Conservation (phyloP, 768 basidiomycete species). For the Lactarius akahatsu region DNA sequence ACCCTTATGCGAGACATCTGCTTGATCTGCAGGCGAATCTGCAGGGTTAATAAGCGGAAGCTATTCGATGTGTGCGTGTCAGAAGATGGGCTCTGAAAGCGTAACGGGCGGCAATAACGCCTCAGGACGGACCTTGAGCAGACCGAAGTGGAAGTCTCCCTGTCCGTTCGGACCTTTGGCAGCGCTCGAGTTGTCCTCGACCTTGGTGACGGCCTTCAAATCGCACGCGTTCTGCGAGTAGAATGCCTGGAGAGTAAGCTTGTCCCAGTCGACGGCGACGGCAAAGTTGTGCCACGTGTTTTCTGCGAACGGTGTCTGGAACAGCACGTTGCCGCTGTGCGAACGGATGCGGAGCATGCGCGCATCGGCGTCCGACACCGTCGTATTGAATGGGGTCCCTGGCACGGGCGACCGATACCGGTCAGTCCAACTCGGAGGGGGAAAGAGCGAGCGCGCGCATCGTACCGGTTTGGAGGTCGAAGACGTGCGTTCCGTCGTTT, state of each 20-base stretch:
- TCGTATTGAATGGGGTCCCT: constrained; percentile 62
- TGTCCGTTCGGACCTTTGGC: constrained; percentile 44
- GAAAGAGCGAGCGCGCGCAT: background rate
- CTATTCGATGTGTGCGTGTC: constrained; percentile 34
- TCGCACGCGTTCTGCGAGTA: constrained; percentile 46
- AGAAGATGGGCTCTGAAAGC: background rate
- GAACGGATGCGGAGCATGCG: constrained; percentile 55
- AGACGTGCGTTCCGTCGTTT: constrained; percentile 57
- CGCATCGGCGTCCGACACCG: constrained; percentile 44
- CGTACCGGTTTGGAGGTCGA: constrained; percentile 45
- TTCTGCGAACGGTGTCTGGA: constrained; percentile 45
- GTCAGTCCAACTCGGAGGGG: background rate
- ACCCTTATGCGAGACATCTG: constrained; percentile 57
- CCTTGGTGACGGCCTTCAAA: constrained; percentile 45
- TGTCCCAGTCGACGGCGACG: constrained; percentile 54
- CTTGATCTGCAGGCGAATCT: constrained; percentile 47
- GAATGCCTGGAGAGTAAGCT: constrained; percentile 48
- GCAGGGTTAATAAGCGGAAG: constrained; percentile 51
- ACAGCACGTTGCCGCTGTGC: constrained; percentile 52
- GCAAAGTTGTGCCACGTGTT: constrained; percentile 61
- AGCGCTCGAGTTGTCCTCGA: constrained; percentile 43
- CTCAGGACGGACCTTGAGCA: constrained; percentile 49
- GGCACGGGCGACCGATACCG: background rate
- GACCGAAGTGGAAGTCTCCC: constrained; percentile 62
- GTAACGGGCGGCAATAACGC: background rate